Evolutionary conservation across 2,329 filamentous ascomycete species (phyloP).

Genomic region (Claviceps lovelessii): DNA sequence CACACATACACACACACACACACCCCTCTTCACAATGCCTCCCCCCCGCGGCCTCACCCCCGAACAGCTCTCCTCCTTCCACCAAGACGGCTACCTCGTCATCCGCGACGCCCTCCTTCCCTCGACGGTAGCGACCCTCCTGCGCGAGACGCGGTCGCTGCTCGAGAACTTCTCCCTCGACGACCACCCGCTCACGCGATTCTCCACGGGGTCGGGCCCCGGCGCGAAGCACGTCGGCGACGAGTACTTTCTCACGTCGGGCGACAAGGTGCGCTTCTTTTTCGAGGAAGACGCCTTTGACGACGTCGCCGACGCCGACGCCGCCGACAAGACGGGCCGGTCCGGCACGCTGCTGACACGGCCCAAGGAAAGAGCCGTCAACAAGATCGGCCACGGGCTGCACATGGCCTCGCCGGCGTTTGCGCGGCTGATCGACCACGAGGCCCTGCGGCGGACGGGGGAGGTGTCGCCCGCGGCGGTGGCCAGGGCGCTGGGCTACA

Average conservation of each 20-base stretch:
- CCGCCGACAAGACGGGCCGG: no score
- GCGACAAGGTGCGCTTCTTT: conserved; percentile 91
- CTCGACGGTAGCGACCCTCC: conserved; percentile 50
- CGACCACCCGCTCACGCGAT: conserved; percentile 83
- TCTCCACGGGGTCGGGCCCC: conserved; percentile 73
- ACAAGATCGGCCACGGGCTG: conserved; percentile 73
- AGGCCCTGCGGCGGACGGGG: conserved; percentile 18
- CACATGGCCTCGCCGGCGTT: conserved; percentile 58
- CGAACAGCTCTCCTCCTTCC: conserved; percentile 57
- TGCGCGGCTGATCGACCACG: conserved; percentile 39
- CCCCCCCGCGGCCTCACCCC: conserved; percentile 45
- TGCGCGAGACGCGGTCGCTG: conserved; percentile 60
- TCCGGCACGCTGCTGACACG: conserved; percentile 38
- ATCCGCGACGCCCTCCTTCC: conserved; percentile 61
- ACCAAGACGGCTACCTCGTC: conserved; percentile 78
- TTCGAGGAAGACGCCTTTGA: conserved; percentile 90
- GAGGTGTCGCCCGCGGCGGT: conserved; percentile 41
- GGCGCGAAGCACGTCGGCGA: conserved; percentile 71
- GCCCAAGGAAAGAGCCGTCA: conserved; percentile 73
- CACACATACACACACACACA: no score
- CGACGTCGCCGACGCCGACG: conserved; percentile 39
- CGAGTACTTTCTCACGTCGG: conserved; percentile 80
- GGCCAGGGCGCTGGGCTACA: conserved; percentile 57
- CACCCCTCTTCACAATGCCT: neutral
- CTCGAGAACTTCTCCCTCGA: conserved; percentile 64